Conservation (phyloP, 371 early-diverging fungal species). For the Parasitella parasitica region DNA sequence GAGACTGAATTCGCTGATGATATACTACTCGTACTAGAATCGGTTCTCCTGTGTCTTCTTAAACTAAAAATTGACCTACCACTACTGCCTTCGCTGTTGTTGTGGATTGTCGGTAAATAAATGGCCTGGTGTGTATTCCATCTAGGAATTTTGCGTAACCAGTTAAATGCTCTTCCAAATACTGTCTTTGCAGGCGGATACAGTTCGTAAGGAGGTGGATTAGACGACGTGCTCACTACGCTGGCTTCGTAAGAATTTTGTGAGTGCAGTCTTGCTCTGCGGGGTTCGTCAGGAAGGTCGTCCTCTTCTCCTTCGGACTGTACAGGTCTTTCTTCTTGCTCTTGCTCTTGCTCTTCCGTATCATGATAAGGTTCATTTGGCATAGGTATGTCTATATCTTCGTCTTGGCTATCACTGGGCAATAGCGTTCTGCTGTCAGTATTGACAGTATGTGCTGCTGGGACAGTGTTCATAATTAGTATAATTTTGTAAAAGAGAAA, state of each 20-base stretch:
- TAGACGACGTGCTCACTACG: slow-evolving; percentile 41
- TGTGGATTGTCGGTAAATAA: slow-evolving; percentile 37
- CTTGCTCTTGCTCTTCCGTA: neutral
- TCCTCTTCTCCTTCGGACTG: slow-evolving; percentile 11
- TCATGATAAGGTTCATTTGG: slow-evolving; percentile 27
- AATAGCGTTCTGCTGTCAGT: neutral
- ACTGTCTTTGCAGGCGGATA: slow-evolving; percentile 49
- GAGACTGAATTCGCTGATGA: slow-evolving; percentile 21
- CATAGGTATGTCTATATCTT: slow-evolving; percentile 8
- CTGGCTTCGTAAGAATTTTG: slow-evolving; percentile 32
- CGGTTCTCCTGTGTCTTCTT: slow-evolving; percentile 9
- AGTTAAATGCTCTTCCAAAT: slow-evolving; percentile 42
- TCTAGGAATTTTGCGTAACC: slow-evolving; percentile 46
- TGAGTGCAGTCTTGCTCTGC: neutral
- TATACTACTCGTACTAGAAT: slow-evolving; percentile 13
- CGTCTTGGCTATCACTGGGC: neutral
- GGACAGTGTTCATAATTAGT: neutral
- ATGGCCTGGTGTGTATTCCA: slow-evolving; percentile 44
- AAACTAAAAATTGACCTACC: slow-evolving; percentile 17
- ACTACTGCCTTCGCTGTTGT: slow-evolving; percentile 5
- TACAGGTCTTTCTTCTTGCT: slow-evolving; percentile 12
- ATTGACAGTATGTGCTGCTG: neutral
- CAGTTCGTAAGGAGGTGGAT: slow-evolving; percentile 50
- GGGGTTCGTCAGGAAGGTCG: neutral
- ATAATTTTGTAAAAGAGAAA: neutral